Evolutionary conservation across 768 basidiomycete species (phyloP), one percentile per base, ranked within the genome.

Genomic region (Trametes maxima): DNA sequence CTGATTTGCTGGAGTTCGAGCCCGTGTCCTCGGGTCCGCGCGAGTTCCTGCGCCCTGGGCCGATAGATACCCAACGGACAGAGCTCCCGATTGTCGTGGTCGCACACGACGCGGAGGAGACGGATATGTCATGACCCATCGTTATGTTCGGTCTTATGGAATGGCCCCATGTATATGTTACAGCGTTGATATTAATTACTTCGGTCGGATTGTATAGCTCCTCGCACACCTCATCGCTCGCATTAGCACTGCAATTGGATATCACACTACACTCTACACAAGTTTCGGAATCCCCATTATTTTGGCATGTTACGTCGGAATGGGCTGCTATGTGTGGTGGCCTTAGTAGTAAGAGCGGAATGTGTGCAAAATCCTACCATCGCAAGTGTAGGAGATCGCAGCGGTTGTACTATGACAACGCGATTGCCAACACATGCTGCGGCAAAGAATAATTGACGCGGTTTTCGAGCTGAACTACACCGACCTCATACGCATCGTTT

Each of bases 21-120:
- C 22, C 25, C 40, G 24, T 16, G 19, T 22, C 51, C 21, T 40
- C 28, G 47, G 36, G 19, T 36, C 10, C 19, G 33, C 52, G 44
- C 17, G 59, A 60, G 46, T 51, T 39, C 2, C 33, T 12, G 17
- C 28, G 33, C 10, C 42, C 49, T 24, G 54, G 24, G 42, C 40
- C 54, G 36, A 36, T 39, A 51, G 54, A 56, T 62, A 62, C 49
- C 60, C 54, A 19, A 33, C 60, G 60, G 60, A 62, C 60, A 56
- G 57, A 50, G 48, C 48, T 36, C 28, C n/a, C 39, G 17, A 40
- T 39, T 28, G 25, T 48, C 7, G 37, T 48, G 33, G 35, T 22
- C 16, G 42, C 24, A 36, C 22, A 22, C 4, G 44, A 16, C 14
- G 52, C 11, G 22, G 33, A 16, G 17, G 52, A 39, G 42, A 25